Evolutionary conservation across 805 yeast genomes (phyloP).

Genomic region (Ogataea corticis): DNA sequence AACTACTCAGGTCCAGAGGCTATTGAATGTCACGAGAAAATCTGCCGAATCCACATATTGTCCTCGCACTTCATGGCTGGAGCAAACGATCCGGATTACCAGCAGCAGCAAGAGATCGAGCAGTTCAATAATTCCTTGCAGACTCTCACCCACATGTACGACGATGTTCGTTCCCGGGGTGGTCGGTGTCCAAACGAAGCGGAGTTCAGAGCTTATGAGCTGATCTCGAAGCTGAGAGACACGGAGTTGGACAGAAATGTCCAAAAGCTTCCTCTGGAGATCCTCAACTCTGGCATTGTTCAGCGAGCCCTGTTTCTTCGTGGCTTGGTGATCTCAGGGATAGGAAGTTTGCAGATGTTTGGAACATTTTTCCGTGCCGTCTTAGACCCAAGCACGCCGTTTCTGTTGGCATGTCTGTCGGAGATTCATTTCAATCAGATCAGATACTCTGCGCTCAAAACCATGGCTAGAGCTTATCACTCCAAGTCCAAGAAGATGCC

Average conservation of each 20-base stretch:
- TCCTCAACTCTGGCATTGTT: slow-evolving; percentile 55
- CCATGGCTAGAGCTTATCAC: slow-evolving; percentile 67
- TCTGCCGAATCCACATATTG: slow-evolving; percentile 83
- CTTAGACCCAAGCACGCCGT: slow-evolving; percentile 54
- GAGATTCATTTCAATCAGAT: slow-evolving; percentile 82
- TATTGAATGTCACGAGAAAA: slow-evolving; percentile 85
- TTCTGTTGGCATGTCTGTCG: slow-evolving; percentile 67
- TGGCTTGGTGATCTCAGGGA: slow-evolving; percentile 62
- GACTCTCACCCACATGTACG: slow-evolving; percentile 83
- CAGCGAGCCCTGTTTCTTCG: slow-evolving; percentile 75
- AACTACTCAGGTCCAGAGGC: slow-evolving; percentile 94
- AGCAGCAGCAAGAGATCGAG: slow-evolving; percentile 93
- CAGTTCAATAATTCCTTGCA: slow-evolving; percentile 91
- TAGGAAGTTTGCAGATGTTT: slow-evolving; percentile 62
- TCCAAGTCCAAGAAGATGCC: slow-evolving; percentile 68
- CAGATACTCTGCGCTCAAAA: slow-evolving; percentile 68
- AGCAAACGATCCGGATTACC: slow-evolving; percentile 61
- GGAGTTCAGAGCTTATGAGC: slow-evolving; percentile 86
- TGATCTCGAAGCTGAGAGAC: slow-evolving; percentile 78
- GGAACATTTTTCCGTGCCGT: slow-evolving; percentile 60
- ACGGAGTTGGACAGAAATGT: slow-evolving; percentile 79
- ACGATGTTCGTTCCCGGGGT: slow-evolving; percentile 71
- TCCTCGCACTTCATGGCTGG: slow-evolving; percentile 87
- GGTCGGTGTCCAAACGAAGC: slow-evolving; percentile 80
- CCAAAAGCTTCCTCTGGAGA: slow-evolving; percentile 61